These are phyloP conservation scores for Stellera chamaejasme DNA, from an alignment of 345 rosid species.

Conservation along the genomic window DNA sequence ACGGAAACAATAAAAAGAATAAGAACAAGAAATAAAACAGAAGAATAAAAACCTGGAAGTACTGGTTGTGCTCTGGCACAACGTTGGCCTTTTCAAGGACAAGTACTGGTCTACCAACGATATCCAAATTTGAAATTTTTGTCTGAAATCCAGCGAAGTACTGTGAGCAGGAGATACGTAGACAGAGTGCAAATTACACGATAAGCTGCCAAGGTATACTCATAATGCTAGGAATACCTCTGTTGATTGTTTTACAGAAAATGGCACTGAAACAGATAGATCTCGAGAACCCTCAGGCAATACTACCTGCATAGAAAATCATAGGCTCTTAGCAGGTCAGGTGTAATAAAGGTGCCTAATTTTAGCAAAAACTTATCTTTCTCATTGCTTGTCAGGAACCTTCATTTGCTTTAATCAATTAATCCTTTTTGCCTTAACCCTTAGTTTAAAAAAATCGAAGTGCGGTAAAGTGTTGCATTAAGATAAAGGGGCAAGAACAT, in stretches of 20 bases:
- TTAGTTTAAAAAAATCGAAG: too few relatives aligned
- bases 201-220: not conserved
- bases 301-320: constrained; percentile 53
- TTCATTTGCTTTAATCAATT: too few relatives aligned
- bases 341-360: not conserved
- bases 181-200: not conserved
- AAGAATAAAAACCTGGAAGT: constrained; percentile 61
- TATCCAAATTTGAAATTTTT: constrained; percentile 85
- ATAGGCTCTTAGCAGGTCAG: constrained; percentile 6
- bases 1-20: too few relatives aligned
- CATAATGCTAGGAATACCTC: constrained; percentile 48
- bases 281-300: constrained; percentile 82
- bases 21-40: not conserved
- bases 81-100: constrained; percentile 69
- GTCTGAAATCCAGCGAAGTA: constrained; percentile 33
- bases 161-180: constrained; percentile 2
- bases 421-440: too few relatives aligned
- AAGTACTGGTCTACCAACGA: constrained; percentile 80
- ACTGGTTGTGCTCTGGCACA: constrained; percentile 86
- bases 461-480: too few relatives aligned
- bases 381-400: too few relatives aligned
- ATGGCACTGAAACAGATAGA: constrained; percentile 65
- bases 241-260: constrained; percentile 54
- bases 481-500: too few relatives aligned
- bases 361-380: too few relatives aligned